Evolutionary conservation across 106 monocot species (phyloP).

Genomic region (Allium cepa): DNA sequence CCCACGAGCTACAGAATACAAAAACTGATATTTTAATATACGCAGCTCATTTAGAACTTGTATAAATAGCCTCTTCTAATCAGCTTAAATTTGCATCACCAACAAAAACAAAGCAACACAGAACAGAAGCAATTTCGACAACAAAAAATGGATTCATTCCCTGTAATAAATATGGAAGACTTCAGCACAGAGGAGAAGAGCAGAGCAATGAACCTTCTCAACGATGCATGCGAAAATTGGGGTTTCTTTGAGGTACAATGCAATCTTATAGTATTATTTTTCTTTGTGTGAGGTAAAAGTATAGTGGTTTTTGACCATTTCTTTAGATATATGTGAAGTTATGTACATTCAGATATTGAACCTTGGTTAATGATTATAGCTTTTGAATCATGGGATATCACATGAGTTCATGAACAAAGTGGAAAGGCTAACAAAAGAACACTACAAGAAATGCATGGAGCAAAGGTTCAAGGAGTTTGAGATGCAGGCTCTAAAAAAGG

Average conservation of each 20-base stretch:
- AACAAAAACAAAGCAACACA: too few species aligned
- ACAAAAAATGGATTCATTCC: conserved; percentile 21
- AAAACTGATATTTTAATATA: too few species aligned
- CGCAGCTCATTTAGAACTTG: too few species aligned
- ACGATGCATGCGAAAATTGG: conserved; percentile 55
- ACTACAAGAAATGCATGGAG: conserved; percentile 43
- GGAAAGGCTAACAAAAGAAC: conserved; percentile 49
- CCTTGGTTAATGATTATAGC: conserved; percentile 11
- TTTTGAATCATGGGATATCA: conserved; percentile 72
- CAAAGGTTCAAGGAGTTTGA: conserved; percentile 59
- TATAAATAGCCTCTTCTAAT: too few species aligned
- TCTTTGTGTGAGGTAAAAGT: not conserved
- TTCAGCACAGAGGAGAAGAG: conserved; percentile 20
- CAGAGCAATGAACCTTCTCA: conserved; percentile 32
- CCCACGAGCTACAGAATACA: too few species aligned
- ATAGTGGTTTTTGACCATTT: not conserved
- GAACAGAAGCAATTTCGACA: too few species aligned
- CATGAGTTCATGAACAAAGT: conserved; percentile 54
- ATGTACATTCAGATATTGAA: not conserved
- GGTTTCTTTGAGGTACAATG: conserved; percentile 40
- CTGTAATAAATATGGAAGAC: conserved; percentile 41
- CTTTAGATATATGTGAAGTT: not conserved
- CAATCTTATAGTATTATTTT: not conserved
- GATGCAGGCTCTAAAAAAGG: conserved; percentile 14
- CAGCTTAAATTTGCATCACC: too few species aligned